These are phyloP conservation scores for Mycena epipterygia DNA, from an alignment of 768 basidiomycete species.

Conservation along the genomic window DNA sequence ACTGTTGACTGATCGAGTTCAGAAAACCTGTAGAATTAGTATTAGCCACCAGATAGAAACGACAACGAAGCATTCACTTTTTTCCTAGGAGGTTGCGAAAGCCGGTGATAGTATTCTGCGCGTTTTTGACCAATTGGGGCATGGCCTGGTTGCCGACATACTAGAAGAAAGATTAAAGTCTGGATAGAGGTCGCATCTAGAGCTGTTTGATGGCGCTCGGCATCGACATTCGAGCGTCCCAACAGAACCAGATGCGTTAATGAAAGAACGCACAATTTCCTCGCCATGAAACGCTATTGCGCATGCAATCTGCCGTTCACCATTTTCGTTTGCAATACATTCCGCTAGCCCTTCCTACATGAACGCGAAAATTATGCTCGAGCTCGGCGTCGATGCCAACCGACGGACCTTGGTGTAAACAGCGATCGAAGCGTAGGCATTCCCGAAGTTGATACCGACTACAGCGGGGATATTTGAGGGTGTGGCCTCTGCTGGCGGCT, in stretches of 20 bases:
- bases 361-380: conserved; percentile 4
- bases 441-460: conserved; percentile 97
- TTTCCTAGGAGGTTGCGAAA: conserved; percentile 96
- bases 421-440: conserved; percentile 94
- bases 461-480: conserved; percentile 66
- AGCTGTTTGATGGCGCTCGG: neutral
- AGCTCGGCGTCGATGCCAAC: neutral
- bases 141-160: conserved; percentile 97
- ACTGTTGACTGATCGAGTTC: conserved; percentile 71
- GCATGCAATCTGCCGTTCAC: conserved; percentile 97
- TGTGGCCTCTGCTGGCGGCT: conserved; percentile 45
- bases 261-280: conserved; percentile 76
- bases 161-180: conserved; percentile 54
- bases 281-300: conserved; percentile 93
- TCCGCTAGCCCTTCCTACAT: conserved; percentile 89
- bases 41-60: conserved; percentile 1
- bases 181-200: neutral
- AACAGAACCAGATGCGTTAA: neutral
- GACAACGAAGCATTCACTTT: conserved; percentile 63
- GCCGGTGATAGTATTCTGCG: conserved; percentile 93
- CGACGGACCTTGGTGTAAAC: conserved; percentile 89
- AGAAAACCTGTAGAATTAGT: conserved; percentile 70
- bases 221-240: neutral
- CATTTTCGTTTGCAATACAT: conserved; percentile 98
- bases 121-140: conserved; percentile 95